A percentile compares a stretch with the other conserved stretches of the same genome.
Evolutionary conservation across 1,284 basidiomycete species (phyloP).

Genomic region (Coriolopsis trogii): DNA sequence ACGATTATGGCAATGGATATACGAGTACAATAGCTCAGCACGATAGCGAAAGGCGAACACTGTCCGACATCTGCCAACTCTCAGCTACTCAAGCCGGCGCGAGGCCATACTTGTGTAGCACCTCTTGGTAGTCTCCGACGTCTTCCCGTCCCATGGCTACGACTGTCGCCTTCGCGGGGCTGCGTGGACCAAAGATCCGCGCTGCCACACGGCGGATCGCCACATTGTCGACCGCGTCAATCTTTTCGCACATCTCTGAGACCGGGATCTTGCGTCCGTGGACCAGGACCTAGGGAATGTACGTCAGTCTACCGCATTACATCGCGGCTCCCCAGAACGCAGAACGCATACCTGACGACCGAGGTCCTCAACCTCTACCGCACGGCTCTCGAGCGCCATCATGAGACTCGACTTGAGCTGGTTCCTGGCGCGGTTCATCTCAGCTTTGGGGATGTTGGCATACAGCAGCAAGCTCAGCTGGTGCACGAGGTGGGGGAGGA

Average conservation of each 20-base stretch:
- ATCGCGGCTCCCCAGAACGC: background rate
- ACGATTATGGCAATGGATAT: background rate
- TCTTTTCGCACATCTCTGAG: conserved; percentile 90
- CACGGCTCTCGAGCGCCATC: conserved; percentile 93
- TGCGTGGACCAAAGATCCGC: conserved; percentile 69
- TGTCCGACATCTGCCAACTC: background rate
- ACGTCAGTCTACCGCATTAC: background rate
- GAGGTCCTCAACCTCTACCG: conserved; percentile 90
- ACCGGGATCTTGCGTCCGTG: conserved; percentile 88
- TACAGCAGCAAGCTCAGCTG: conserved; percentile 80
- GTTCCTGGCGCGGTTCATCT: conserved; percentile 91
- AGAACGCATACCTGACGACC: conserved; percentile 72
- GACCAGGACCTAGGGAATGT: conserved; percentile 80
- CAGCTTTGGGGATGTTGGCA: conserved; percentile 63
- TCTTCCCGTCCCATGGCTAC: conserved; percentile 78
- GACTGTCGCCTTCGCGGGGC: conserved; percentile 66
- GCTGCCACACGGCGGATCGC: conserved; percentile 75
- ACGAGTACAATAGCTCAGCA: conserved; percentile 9
- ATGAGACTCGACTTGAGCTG: conserved; percentile 93
- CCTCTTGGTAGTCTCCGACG: conserved; percentile 58
- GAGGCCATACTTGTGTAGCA: conserved; percentile 72
- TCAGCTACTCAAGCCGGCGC: conserved; percentile 30
- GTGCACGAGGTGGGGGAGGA: conserved; percentile 85
- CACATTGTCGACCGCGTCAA: conserved; percentile 79
- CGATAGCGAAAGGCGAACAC: background rate